Evolutionary conservation across 192 early-diverging fungal genomes (phyloP).

Genomic region (Gigaspora rosea): DNA sequence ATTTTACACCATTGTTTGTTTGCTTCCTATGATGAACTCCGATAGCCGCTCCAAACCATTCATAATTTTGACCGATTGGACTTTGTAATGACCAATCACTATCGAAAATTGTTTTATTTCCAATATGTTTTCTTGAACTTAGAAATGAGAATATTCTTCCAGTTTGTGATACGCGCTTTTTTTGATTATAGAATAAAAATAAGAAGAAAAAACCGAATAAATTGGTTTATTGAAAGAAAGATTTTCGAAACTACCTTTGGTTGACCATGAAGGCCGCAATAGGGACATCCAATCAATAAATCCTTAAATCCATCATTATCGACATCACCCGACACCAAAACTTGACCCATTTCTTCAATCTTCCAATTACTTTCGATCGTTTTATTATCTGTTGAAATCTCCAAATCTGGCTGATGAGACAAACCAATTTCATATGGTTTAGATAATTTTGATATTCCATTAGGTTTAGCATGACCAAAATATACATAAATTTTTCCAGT

Average conservation of each 20-base stretch:
- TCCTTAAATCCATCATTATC: constrained; percentile 61
- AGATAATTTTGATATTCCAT: background rate
- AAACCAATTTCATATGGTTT: background rate
- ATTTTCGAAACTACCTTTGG: background rate
- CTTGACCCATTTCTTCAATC: constrained; percentile 39
- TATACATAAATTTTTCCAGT: constrained; percentile 66
- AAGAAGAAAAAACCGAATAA: background rate
- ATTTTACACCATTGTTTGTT: background rate
- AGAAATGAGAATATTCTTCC: constrained; percentile 1
- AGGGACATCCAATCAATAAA: constrained; percentile 66
- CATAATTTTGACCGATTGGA: background rate
- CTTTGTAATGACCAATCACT: background rate
- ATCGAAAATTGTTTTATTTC: background rate
- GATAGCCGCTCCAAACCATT: constrained; percentile 14
- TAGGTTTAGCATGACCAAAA: constrained; percentile 48
- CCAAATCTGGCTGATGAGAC: background rate
- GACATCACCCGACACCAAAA: constrained; percentile 57
- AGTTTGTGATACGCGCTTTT: background rate
- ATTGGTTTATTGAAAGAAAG: background rate
- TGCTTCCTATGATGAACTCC: background rate
- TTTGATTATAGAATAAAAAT: background rate
- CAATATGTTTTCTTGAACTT: constrained; percentile 12
- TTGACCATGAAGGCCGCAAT: constrained; percentile 21
- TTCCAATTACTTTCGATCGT: background rate
- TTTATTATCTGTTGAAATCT: background rate